phyloP scores from a whole-genome alignment of 1,284 basidiomycete genomes.

The Rhodotorula glutinis region DNA sequence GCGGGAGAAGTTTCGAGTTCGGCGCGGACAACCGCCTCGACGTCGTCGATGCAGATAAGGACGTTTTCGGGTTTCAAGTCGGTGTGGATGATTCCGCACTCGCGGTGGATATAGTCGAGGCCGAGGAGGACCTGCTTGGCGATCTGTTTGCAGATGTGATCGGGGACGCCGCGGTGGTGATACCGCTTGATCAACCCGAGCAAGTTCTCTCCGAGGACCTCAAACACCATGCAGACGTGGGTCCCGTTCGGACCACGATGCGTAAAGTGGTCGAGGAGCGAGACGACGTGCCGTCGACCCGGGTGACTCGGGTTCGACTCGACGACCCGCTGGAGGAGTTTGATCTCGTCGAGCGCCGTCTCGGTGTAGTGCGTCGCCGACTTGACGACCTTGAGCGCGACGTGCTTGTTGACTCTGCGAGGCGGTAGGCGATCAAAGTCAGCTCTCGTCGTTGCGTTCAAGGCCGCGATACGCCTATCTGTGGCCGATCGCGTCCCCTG shows the following conservation, averaged over 20 bases:
- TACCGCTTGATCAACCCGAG: constrained; percentile 94
- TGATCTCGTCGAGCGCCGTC: constrained; percentile 97
- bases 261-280: constrained; percentile 93
- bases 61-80: constrained; percentile 99
- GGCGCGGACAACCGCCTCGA: constrained; percentile 85
- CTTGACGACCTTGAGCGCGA: constrained; percentile 98
- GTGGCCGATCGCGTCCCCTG: neutral
- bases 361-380: constrained; percentile 96
- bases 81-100: constrained; percentile 63
- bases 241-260: constrained; percentile 95
- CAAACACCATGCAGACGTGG: constrained; percentile 99
- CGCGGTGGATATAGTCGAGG: constrained; percentile 94
- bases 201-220: constrained; percentile 97
- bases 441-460: neutral
- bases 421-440: neutral
- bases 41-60: constrained; percentile 93
- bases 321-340: constrained; percentile 91
- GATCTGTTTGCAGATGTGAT: constrained; percentile 91
- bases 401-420: constrained; percentile 68
- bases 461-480: neutral
- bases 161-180: constrained; percentile 90
- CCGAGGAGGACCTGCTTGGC: constrained; percentile 94
- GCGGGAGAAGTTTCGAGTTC: constrained; percentile 65
- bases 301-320: constrained; percentile 71
- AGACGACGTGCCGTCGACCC: constrained; percentile 81